Evolutionary conservation across 805 yeast genomes (phyloP).

Genomic region (Pichia cephalocereana): DNA sequence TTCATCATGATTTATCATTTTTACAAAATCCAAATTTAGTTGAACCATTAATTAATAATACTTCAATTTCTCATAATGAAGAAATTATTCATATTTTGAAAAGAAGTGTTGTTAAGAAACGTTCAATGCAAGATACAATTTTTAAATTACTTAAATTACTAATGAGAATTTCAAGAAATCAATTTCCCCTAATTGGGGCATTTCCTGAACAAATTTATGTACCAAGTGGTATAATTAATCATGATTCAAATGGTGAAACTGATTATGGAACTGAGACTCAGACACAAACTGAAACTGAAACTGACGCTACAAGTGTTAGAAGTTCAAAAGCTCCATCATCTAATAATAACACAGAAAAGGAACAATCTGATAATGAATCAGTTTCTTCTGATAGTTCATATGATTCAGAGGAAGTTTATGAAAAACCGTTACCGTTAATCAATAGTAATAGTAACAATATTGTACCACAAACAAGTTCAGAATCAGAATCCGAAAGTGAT

Average conservation of each 20-base stretch:
- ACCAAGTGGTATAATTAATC: slow-evolving; percentile 1
- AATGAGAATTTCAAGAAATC: slow-evolving; percentile 7
- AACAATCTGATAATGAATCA: background rate
- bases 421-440: background rate
- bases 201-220: slow-evolving; percentile 7
- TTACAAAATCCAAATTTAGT: slow-evolving; percentile 2
- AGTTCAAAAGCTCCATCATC: no score
- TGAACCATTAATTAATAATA: background rate
- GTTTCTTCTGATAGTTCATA: background rate
- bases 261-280: background rate
- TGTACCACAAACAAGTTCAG: background rate
- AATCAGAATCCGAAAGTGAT: background rate
- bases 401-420: background rate
- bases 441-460: no score
- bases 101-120: background rate
- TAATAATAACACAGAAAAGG: no score
- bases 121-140: slow-evolving; percentile 1
- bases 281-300: background rate
- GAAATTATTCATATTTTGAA: background rate
- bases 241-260: background rate
- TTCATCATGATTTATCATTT: slow-evolving; percentile 1
- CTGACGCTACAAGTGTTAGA: no score
- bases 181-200: slow-evolving; percentile 4
- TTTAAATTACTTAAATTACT: slow-evolving; percentile 4
- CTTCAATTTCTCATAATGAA: background rate